A percentile compares a stretch with the other conserved stretches of the same genome.
Evolutionary conservation across 2,329 filamentous ascomycete genomes (phyloP).

Genomic region (Aspergillus calidoustus): DNA sequence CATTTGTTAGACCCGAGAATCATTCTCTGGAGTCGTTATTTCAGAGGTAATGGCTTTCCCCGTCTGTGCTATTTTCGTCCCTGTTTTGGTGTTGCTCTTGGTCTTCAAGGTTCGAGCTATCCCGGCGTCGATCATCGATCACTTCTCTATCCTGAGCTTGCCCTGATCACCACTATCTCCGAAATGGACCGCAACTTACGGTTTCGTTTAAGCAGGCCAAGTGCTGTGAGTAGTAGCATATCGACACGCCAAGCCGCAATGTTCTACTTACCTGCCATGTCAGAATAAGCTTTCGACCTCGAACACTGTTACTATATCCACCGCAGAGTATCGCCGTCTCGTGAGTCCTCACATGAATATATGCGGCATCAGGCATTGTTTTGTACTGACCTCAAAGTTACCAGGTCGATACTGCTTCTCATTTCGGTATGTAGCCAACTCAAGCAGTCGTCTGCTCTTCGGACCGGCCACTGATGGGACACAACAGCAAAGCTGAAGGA

Average conservation of each 20-base stretch:
- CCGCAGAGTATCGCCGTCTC: slow-evolving; percentile 65
- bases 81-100: slow-evolving; percentile 3
- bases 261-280: slow-evolving; percentile 20
- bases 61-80: not conserved
- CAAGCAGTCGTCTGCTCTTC: not conserved
- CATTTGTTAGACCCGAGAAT: slow-evolving; percentile 63
- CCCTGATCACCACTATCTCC: not conserved
- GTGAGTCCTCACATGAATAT: slow-evolving; percentile 39
- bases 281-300: slow-evolving; percentile 42
- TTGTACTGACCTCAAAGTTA: not conserved
- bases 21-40: slow-evolving; percentile 65
- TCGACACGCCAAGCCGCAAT: not conserved
- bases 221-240: slow-evolving; percentile 17
- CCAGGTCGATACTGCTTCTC: slow-evolving; percentile 25
- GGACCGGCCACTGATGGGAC: slow-evolving; percentile 8
- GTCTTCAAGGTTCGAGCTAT: not conserved
- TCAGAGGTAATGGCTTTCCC: slow-evolving; percentile 55
- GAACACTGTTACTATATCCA: slow-evolving; percentile 60
- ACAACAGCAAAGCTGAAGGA: slow-evolving; percentile 52
- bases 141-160: not conserved
- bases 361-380: not conserved
- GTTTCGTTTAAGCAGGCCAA: slow-evolving; percentile 14
- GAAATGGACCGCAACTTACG: not conserved
- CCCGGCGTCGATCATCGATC: not conserved
- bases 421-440: slow-evolving; percentile 20